Base-by-base conservation (phyloP, 2,329 filamentous ascomycete species). In the Didymella pinodella region DNA sequence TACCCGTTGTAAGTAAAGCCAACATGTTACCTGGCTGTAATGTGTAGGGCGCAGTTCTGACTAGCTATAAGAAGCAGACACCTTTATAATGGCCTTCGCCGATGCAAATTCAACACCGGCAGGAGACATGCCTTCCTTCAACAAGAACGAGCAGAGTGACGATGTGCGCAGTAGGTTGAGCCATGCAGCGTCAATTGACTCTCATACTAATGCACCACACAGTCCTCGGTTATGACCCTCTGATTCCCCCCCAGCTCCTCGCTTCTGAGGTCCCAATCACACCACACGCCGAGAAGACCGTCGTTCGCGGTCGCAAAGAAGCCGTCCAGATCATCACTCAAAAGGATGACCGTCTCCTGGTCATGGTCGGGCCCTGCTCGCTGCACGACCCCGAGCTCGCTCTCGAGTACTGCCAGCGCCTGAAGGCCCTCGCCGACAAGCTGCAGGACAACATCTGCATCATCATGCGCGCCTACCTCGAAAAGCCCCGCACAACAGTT, bases 391-490 rank as follows among this genome's bases (percentile, higher is more conserved):
- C 95, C 8, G 87, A 84, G 48, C 88, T 88, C 14, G 95, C 95
- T 40, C 83, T 96, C 69, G 93, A 97, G 79, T 99, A 99, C 84
- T 92, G 90, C 76, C 81, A 85, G 63, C 87, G 89, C 57, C 86
- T 99, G 48, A 90, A 92, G 81, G 81, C 84, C 52, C 83, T 97
- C 47, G 87, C 93, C 60, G 86, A 90, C 65, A 92, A 90, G 83
- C 88, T 97, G 63, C 87, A 88, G 62, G 84, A 88, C 69, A 93
- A 98, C 76, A 85, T 99, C 46, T 89, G 89, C 78, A 91, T 99
- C 77, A 89, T 99, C 74, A 99, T 99, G 95, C 92, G 95, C 71
- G 93, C 93, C 75, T 99, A 99, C 86, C 90, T 99, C 50, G 95
- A 99, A 85, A 99, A 99, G 85, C 95, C 95, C 41, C 90, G 95